Conservation (phyloP, 352 stramenopile genomes). For the Pythium brassicae region DNA sequence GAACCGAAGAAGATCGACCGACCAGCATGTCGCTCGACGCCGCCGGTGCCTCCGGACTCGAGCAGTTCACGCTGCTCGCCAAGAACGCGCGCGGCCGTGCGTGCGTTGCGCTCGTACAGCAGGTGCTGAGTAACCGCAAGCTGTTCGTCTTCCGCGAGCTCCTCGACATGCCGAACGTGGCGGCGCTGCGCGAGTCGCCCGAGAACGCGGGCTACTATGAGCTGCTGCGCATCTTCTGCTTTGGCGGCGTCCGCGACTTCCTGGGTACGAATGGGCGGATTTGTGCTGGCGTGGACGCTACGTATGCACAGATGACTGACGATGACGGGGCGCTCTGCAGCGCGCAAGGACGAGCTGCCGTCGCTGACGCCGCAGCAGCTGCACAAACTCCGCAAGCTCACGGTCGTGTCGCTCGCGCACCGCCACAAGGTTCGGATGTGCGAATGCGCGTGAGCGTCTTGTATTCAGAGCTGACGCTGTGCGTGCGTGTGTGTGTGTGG, state of each 20-base stretch:
- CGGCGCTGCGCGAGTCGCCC: constrained; percentile 58
- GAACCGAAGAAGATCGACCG: constrained; percentile 2
- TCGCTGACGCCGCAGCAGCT: constrained; percentile 62
- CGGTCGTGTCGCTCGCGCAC: constrained; percentile 81
- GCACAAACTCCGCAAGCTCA: constrained; percentile 89
- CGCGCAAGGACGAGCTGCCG: constrained; percentile 56
- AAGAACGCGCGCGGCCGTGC: constrained; percentile 87
- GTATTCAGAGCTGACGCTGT: neutral
- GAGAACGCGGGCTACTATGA: constrained; percentile 77
- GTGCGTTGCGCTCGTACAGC: constrained; percentile 91
- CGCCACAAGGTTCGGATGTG: constrained; percentile 59
- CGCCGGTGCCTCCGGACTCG: constrained; percentile 62
- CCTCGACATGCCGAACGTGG: constrained; percentile 88
- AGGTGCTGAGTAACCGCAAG: constrained; percentile 90
- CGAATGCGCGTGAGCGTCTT: neutral
- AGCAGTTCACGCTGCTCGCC: constrained; percentile 92
- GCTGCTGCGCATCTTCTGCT: constrained; percentile 89
- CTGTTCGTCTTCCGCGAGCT: constrained; percentile 93
- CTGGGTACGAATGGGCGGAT: constrained; percentile 54
- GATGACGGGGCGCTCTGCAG: constrained; percentile 13
- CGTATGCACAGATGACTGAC: neutral
- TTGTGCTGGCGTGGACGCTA: neutral
- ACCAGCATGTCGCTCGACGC: constrained; percentile 64
- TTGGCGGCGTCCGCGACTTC: constrained; percentile 86
- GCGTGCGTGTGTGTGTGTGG: neutral